Evolutionary conservation across 2,329 filamentous ascomycete genomes (phyloP).

Genomic region (Intubia oerlemansii): DNA sequence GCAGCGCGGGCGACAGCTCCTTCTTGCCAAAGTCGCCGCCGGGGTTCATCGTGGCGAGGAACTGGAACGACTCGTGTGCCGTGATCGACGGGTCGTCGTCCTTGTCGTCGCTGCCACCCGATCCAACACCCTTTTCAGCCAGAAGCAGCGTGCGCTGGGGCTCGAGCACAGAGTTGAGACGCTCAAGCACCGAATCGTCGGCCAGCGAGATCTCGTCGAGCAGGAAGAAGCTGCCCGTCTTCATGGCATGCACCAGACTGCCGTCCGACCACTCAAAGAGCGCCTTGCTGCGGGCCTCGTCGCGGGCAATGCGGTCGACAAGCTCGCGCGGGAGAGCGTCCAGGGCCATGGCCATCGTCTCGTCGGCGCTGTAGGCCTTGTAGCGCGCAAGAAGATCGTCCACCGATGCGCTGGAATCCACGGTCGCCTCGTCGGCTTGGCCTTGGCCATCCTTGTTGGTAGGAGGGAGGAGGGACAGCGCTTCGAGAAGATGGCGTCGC

Average conservation of each 20-base stretch:
- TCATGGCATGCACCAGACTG: constrained; percentile 86
- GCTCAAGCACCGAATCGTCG: constrained; percentile 89
- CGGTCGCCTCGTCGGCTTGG: not conserved
- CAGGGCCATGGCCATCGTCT: constrained; percentile 22
- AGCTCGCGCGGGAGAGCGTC: constrained; percentile 23
- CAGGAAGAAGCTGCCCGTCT: constrained; percentile 69
- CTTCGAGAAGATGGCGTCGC: constrained; percentile 32
- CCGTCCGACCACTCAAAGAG: constrained; percentile 96
- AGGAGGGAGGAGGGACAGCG: constrained; percentile 14
- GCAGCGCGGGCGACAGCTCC: constrained; percentile 80
- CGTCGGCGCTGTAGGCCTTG: constrained; percentile 15
- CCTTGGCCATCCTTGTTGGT: too few species aligned
- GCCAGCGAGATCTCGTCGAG: constrained; percentile 95
- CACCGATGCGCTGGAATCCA: constrained; percentile 18
- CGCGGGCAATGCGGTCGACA: constrained; percentile 22
- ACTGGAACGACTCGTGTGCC: constrained; percentile 67
- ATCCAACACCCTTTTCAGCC: constrained; percentile 90
- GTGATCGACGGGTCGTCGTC: constrained; percentile 53
- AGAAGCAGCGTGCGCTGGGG: constrained; percentile 68
- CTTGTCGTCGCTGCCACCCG: constrained; percentile 40
- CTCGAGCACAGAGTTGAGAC: constrained; percentile 91
- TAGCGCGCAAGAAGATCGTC: constrained; percentile 39
- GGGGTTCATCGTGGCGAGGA: constrained; percentile 97
- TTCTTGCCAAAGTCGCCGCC: constrained; percentile 97
- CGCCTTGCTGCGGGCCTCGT: constrained; percentile 48